Conservation (phyloP, 345 rosid genomes). For the Draba incana region DNA sequence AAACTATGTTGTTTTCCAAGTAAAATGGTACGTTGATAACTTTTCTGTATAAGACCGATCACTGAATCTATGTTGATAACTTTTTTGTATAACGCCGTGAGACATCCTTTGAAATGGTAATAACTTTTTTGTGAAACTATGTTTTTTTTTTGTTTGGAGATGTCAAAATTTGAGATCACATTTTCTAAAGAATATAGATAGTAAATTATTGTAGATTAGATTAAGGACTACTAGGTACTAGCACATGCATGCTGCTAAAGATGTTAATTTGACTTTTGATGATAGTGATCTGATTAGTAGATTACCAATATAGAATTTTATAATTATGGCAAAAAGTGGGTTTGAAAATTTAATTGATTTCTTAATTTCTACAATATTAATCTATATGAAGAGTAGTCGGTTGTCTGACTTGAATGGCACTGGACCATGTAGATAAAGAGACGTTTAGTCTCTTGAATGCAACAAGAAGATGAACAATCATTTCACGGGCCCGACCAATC, state of each 20-base stretch:
- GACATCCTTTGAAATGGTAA: no score
- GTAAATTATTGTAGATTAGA: background rate
- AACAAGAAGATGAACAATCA: slow-evolving; percentile 7
- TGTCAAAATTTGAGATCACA: background rate
- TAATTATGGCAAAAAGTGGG: background rate
- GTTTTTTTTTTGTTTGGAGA: no score
- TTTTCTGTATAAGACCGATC: no score
- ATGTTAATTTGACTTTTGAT: no score
- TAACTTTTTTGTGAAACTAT: background rate
- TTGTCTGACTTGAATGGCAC: slow-evolving; percentile 35
- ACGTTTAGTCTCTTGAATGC: slow-evolving; percentile 30
- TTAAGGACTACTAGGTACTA: background rate
- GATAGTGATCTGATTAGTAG: no score
- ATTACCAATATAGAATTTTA: background rate
- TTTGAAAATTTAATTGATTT: background rate
- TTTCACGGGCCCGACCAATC: slow-evolving; percentile 39
- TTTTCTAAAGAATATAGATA: background rate
- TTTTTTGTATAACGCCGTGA: no score
- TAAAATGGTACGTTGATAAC: no score
- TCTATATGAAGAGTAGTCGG: slow-evolving; percentile 21
- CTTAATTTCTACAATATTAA: background rate
- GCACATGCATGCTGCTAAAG: slow-evolving; percentile 14
- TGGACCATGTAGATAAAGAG: slow-evolving; percentile 42
- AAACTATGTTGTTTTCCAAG: no score
- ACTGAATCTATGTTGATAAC: no score